A percentile compares a stretch with the other conserved stretches of the same genome.
These are phyloP conservation scores for Amniculicola lignicola DNA, from an alignment of 495 filamentous ascomycete species.

Conservation along the genomic window DNA sequence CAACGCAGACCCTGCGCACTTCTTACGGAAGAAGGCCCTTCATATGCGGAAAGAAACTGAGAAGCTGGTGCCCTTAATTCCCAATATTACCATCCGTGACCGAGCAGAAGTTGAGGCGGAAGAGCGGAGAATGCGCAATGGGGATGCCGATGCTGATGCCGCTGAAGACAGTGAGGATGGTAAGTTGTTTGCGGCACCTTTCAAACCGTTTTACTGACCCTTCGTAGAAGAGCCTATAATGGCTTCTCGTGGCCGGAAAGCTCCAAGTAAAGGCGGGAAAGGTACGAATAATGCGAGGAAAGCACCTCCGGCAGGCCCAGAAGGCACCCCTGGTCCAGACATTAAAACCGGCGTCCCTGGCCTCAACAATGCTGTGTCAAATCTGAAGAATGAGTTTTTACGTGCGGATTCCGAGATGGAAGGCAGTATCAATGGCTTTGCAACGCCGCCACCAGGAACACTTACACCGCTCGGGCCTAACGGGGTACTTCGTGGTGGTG, in stretches of 20 bases:
- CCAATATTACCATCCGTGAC: constrained; percentile 83
- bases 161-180: constrained; percentile 89
- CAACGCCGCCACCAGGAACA: constrained; percentile 74
- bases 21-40: constrained; percentile 86
- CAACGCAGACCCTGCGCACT: constrained; percentile 84
- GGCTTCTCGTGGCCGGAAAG: constrained; percentile 90
- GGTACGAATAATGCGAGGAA: constrained; percentile 68
- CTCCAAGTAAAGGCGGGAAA: constrained; percentile 78
- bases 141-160: constrained; percentile 66
- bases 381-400: constrained; percentile 46
- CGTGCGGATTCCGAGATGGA: constrained; percentile 67
- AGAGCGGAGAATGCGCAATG: constrained; percentile 75
- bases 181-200: constrained; percentile 17
- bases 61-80: constrained; percentile 91
- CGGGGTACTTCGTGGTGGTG: constrained; percentile 55
- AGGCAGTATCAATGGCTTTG: constrained; percentile 76
- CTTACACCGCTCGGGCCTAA: constrained; percentile 74
- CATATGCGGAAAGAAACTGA: constrained; percentile 96
- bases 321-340: constrained; percentile 70
- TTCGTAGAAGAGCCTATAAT: constrained; percentile 76
- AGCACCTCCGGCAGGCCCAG: constrained; percentile 57
- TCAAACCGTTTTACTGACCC: constrained; percentile 20
- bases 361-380: constrained; percentile 49
- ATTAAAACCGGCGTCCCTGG: constrained; percentile 55
- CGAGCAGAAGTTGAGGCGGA: constrained; percentile 96